Conservation (phyloP, 495 filamentous ascomycete species). For the Neurospora sp. region DNA sequence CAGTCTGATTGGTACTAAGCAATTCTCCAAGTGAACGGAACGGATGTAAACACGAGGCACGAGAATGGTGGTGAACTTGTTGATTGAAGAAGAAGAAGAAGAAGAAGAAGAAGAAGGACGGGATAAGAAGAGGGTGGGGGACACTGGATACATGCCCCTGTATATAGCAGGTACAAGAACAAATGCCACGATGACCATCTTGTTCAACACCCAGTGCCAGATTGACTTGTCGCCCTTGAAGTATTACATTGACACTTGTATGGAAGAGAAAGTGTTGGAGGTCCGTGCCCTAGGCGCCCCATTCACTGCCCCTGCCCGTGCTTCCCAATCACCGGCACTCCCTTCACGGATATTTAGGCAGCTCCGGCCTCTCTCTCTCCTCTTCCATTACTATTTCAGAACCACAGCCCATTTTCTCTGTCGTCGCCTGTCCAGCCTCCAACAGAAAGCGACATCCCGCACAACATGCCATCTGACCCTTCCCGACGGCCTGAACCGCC, state of each 20-base stretch:
- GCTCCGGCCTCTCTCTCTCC: fast-evolving
- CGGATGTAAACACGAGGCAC: background rate
- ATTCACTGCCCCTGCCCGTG: background rate
- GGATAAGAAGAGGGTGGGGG: background rate
- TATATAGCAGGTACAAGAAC: background rate
- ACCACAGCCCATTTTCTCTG: background rate
- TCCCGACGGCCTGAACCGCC: background rate
- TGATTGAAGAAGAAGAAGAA: background rate
- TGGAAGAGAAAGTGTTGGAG: background rate
- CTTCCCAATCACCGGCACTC: background rate
- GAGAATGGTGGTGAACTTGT: background rate
- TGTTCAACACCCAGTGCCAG: background rate
- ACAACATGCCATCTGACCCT: background rate
- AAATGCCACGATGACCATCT: background rate
- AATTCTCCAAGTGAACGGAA: background rate
- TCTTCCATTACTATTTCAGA: background rate
- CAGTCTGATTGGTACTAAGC: background rate
- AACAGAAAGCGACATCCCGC: background rate
- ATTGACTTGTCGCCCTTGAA: background rate
- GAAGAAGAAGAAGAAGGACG: background rate
- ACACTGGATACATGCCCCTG: background rate
- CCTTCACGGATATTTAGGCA: background rate
- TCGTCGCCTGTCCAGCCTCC: background rate
- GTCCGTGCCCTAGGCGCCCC: background rate
- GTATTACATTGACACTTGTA: background rate